Evolutionary conservation across 163 green algal genomes (phyloP).

Genomic region (Chlorella variabilis): DNA sequence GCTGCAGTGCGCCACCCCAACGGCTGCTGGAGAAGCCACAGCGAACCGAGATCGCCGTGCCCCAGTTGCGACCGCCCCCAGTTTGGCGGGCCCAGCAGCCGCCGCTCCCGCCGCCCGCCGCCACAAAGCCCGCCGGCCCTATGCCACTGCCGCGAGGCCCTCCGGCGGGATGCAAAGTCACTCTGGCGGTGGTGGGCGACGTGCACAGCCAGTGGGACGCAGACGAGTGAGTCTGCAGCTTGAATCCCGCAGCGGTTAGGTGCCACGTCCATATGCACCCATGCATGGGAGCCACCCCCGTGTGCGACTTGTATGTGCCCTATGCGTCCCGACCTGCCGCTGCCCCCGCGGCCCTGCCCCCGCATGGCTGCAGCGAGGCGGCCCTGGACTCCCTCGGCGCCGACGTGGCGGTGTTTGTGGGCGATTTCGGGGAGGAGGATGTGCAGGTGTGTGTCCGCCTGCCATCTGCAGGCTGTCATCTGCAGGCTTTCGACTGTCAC

Average conservation of each 20-base stretch:
- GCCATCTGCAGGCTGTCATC: not conserved
- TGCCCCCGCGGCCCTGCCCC: not conserved
- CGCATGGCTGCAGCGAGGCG: constrained; percentile 40
- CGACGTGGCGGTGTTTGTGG: constrained; percentile 74
- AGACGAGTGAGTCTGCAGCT: constrained; percentile 6
- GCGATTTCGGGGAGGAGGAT: constrained; percentile 81
- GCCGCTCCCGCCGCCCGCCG: too few species aligned
- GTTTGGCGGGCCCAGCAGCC: not conserved
- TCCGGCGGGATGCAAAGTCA: not conserved
- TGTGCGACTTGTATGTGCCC: too few species aligned
- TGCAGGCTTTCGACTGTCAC: too few species aligned
- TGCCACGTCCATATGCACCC: not conserved
- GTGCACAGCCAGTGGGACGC: constrained; percentile 67
- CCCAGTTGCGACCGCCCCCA: not conserved
- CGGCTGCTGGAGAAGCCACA: not conserved
- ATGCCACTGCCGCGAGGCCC: not conserved
- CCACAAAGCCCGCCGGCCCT: too few species aligned
- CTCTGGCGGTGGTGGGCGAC: constrained; percentile 69
- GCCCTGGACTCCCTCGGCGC: constrained; percentile 59
- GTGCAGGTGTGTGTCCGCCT: constrained; percentile 40
- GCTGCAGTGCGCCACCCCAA: too few species aligned
- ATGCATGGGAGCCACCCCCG: not conserved
- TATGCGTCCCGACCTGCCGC: too few species aligned
- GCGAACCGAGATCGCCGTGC: too few species aligned
- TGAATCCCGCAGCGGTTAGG: not conserved